Percentiles rank a stretch among this genome's conserved stretches.
Conservation (phyloP, 495 filamentous ascomycete species). For the Lindgomyces ingoldianus region DNA sequence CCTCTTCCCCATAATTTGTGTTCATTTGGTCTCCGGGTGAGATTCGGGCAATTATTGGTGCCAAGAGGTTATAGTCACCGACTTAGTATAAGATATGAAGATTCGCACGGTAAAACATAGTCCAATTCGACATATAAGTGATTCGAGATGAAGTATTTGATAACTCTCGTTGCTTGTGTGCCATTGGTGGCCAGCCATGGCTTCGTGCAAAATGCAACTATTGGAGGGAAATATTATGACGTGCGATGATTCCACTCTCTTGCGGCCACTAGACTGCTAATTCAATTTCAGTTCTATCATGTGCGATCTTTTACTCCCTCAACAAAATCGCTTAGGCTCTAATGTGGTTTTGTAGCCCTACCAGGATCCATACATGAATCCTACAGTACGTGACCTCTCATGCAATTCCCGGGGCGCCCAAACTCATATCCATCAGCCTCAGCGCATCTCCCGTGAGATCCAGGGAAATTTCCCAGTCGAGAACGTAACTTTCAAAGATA, state of each 20-base stretch:
- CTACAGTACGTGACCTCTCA: neutral
- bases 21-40: too few species aligned
- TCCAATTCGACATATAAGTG: too few species aligned
- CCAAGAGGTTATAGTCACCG: too few species aligned
- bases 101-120: too few species aligned
- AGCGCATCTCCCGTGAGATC: slow-evolving; percentile 50
- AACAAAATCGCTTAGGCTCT: neutral
- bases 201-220: slow-evolving; percentile 48
- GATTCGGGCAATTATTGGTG: too few species aligned
- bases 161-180: neutral
- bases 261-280: slow-evolving; percentile 5
- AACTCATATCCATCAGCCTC: slow-evolving; percentile 22
- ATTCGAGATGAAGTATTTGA: slow-evolving; percentile 18
- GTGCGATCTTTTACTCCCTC: neutral
- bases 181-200: slow-evolving; percentile 27
- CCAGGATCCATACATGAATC: slow-evolving; percentile 51
- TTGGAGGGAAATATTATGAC: slow-evolving; percentile 42
- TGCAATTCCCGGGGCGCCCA: neutral
- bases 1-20: too few species aligned
- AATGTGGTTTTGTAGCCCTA: slow-evolving; percentile 44
- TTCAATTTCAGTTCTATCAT: slow-evolving; percentile 11
- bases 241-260: neutral
- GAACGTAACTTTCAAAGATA: slow-evolving; percentile 48
- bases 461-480: slow-evolving; percentile 55
- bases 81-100: too few species aligned